Evolutionary conservation across 2,329 filamentous ascomycete species (phyloP).

Genomic region (Pyrenophora graminea): DNA sequence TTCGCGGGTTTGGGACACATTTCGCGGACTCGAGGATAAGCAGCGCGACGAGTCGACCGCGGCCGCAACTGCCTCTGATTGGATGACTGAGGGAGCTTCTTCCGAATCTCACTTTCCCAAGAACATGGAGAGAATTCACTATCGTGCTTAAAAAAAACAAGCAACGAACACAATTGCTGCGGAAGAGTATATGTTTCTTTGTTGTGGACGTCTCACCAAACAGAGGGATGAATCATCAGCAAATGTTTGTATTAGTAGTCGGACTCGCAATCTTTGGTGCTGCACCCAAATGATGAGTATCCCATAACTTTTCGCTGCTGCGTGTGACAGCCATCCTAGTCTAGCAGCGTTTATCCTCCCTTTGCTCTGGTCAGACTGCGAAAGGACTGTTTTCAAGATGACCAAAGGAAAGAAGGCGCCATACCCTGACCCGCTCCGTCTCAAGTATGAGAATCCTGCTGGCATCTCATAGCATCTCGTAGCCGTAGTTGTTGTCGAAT

Average conservation of each 20-base stretch:
- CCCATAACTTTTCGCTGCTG: no score
- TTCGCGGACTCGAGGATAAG: constrained; percentile 5
- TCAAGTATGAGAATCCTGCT: background rate
- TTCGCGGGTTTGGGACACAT: constrained; percentile 33
- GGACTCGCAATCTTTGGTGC: no score
- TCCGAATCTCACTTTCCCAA: no score
- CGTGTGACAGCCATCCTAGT: background rate
- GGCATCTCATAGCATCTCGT: background rate
- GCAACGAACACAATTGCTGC: no score
- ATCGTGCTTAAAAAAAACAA: no score
- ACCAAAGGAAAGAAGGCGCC: background rate
- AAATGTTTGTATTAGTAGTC: no score
- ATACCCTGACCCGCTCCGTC: constrained; percentile 8
- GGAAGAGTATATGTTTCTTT: no score
- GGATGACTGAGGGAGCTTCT: constrained; percentile 1
- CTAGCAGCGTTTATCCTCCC: background rate
- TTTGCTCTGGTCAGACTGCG: constrained; percentile 14
- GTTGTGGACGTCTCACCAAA: no score
- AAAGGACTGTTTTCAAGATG: background rate
- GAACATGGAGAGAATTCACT: background rate
- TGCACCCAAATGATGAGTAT: no score
- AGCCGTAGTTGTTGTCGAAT: no score
- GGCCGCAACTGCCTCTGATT: constrained; percentile 22
- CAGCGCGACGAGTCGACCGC: constrained; percentile 10
- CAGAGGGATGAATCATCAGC: no score